A percentile compares a stretch with the other conserved stretches of the same genome.
These are phyloP conservation scores for Abrus pulchellus DNA, from an alignment of 306 rosid genomes.

Conservation along the genomic window DNA sequence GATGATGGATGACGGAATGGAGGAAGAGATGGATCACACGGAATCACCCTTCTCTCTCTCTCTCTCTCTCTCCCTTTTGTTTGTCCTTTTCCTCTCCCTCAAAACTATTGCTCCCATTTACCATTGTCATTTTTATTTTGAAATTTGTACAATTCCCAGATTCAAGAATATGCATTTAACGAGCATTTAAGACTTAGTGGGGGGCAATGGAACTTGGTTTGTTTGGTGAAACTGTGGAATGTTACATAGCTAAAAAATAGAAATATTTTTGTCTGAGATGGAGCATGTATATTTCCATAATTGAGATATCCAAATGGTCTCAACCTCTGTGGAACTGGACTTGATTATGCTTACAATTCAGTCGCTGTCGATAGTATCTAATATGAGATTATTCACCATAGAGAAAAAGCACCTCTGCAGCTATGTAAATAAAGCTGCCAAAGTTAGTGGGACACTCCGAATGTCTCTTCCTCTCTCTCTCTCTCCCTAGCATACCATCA, in stretches of 20 bases:
- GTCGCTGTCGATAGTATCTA: slow-evolving; percentile 31
- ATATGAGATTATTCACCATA: slow-evolving; percentile 39
- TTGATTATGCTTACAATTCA: slow-evolving; percentile 5
- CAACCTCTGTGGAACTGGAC: neutral
- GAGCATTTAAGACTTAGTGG: too few relatives aligned
- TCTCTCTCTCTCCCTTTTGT: neutral
- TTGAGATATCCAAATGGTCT: neutral
- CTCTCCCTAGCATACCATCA: slow-evolving; percentile 32
- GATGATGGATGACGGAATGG: slow-evolving; percentile 61
- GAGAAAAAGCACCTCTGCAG: slow-evolving; percentile 27
- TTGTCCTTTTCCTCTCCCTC: slow-evolving; percentile 49
- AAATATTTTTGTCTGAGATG: neutral
- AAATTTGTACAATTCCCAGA: neutral
- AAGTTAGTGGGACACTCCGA: slow-evolving; percentile 93
- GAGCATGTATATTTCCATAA: neutral
- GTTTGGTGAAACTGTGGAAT: neutral
- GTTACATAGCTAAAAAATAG: slow-evolving; percentile 3
- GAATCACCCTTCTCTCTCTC: slow-evolving; percentile 48
- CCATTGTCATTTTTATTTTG: neutral
- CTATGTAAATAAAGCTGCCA: slow-evolving; percentile 58
- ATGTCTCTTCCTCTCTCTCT: slow-evolving; percentile 70
- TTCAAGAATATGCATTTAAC: too few relatives aligned
- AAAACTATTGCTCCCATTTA: neutral
- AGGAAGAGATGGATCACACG: slow-evolving; percentile 43
- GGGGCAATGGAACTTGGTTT: too few relatives aligned